A percentile compares a stretch with the other conserved stretches of the same genome.
These are phyloP conservation scores for Akanthomyces lecanii DNA, from an alignment of 2,329 filamentous ascomycete genomes.

Conservation along the genomic window DNA sequence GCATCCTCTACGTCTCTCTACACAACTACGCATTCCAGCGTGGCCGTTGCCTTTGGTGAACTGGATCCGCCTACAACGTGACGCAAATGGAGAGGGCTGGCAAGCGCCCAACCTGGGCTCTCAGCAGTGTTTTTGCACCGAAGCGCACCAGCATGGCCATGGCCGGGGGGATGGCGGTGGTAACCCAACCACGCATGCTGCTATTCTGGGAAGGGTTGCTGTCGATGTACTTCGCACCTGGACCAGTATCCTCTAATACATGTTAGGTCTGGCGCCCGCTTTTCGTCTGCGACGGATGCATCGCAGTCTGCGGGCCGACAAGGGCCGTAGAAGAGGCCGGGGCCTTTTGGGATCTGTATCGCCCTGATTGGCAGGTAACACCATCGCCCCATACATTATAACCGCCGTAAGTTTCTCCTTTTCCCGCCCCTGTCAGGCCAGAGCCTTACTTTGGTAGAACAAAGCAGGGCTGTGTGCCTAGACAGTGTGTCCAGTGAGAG, in stretches of 20 bases:
- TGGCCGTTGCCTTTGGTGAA: background rate
- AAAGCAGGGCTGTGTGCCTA: too few relatives aligned
- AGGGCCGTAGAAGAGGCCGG: background rate
- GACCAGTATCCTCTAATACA: background rate
- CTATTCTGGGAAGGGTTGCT: background rate
- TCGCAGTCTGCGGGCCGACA: background rate
- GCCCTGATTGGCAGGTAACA: background rate
- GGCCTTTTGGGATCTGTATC: background rate
- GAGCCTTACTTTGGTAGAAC: too few relatives aligned
- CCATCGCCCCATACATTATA: background rate
- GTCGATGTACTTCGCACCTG: background rate
- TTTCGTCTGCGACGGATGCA: background rate
- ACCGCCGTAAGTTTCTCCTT: slow-evolving; percentile 29
- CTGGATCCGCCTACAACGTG: background rate
- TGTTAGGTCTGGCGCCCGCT: background rate
- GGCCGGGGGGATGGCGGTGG: background rate
- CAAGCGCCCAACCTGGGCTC: background rate
- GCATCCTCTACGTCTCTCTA: background rate
- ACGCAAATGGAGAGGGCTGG: background rate
- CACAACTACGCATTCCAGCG: background rate
- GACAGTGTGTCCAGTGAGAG: too few relatives aligned
- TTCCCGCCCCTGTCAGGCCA: too few relatives aligned
- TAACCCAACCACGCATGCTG: background rate
- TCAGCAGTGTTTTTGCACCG: background rate
- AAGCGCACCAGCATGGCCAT: background rate